A percentile compares a stretch with the other conserved stretches of the same genome.
Evolutionary conservation across 176 grass and related monocot genomes (phyloP).

Genomic region (Triticum aestivum): DNA sequence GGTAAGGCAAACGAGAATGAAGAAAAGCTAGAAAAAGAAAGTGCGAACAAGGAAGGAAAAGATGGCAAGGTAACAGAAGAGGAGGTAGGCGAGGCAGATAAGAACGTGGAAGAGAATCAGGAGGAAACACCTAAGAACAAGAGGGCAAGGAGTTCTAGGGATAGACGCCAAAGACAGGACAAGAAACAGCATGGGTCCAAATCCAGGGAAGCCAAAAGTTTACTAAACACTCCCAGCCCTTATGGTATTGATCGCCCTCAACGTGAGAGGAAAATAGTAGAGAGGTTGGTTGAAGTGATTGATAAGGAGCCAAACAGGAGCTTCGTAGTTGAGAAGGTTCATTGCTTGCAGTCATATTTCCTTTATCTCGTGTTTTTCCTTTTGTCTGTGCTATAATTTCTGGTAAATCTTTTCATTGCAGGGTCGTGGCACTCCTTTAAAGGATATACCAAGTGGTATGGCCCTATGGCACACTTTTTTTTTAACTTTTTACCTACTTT

Average conservation of each 20-base stretch:
- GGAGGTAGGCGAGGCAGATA: constrained; percentile 27
- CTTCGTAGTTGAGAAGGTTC: constrained; percentile 92
- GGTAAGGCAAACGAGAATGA: not conserved
- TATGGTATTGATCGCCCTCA: constrained; percentile 81
- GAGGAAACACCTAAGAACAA: constrained; percentile 63
- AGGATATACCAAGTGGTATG: constrained; percentile 91
- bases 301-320: constrained; percentile 76
- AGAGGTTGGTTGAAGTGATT: constrained; percentile 99
- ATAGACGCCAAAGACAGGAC: constrained; percentile 59
- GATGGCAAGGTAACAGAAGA: constrained; percentile 23
- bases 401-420: constrained; percentile 40
- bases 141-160: constrained; percentile 54
- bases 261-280: constrained; percentile 94
- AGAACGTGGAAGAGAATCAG: constrained; percentile 44
- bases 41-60: constrained; percentile 16
- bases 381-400: constrained; percentile 21
- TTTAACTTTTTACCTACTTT: constrained; percentile 1
- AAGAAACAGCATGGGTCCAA: constrained; percentile 43
- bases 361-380: not conserved
- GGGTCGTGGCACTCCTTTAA: constrained; percentile 92
- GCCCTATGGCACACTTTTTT: not conserved
- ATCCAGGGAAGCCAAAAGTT: constrained; percentile 60
- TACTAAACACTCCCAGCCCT: constrained; percentile 37
- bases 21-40: constrained; percentile 8
- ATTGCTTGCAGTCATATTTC: constrained; percentile 21